Base-by-base conservation (phyloP, 2,329 filamentous ascomycete genomes). In the Sclerotinia glacialis region DNA sequence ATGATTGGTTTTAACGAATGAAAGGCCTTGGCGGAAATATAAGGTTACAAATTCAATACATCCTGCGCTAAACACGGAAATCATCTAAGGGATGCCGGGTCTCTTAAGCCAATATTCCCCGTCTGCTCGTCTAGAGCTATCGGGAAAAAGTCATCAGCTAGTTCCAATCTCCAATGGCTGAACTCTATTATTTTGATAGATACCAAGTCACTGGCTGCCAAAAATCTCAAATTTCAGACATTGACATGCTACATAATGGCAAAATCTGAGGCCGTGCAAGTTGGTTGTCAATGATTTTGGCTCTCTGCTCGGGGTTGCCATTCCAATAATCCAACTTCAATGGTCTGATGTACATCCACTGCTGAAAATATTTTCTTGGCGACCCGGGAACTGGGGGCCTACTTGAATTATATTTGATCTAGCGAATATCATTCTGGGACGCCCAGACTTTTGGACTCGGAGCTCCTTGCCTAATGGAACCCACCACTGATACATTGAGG, bases 401-500 rank as follows among this genome's bases (percentile, higher is more conserved):
- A 37, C 28, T 31, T 49, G 14, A 34, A 26, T 44, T 44, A 58
- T 18, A 58, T 40, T 44, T 23, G 26, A 50, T 14, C 18, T n/a
- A 50, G 16, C 14, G 49, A 64, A 46, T 55, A 40, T 56, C 47
- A 56, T 46, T 54, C 12, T 44, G 12, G 23, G 21, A 64, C 49
- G 62, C 62, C 62, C 40, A 58, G 50, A 64, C 62, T 58, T 61
- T 64, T 64, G 62, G 61, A 55, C 52, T 65, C 53, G 52, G 53
- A 65, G 63, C 28, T 64, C 40, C 46, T 59, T 65, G 44, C n/a
- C 40, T 59, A 37, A 65, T 58, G n/a, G 18, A 49, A 49, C 11
- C 14, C 14, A 40, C 23, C 42, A 59, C 28, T 23, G 28, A 42
- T 46, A 42, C 16, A 23, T 11, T 23, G 47, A 26, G 23, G 21